Conservation (phyloP, 257 asterid genomes). For the Osmanthus fragrans region DNA sequence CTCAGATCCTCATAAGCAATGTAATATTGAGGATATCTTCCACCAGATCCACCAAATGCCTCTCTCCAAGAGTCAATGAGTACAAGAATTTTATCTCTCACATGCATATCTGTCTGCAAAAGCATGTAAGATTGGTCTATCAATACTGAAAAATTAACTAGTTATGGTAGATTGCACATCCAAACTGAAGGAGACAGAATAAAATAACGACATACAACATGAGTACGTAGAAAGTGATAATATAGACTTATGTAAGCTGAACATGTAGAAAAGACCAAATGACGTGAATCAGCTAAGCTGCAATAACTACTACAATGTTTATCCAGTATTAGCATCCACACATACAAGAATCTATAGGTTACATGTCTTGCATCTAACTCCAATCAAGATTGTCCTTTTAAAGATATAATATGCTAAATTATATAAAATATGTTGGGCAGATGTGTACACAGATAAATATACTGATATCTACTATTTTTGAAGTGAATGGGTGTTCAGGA, state of each 20-base stretch:
- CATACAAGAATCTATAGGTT: not conserved
- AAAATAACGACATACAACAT: not conserved
- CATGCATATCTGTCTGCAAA: slow-evolving; percentile 85
- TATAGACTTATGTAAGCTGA: not conserved
- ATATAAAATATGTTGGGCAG: not conserved
- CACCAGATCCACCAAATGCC: slow-evolving; percentile 91
- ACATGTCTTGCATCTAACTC: not conserved
- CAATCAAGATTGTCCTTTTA: not conserved
- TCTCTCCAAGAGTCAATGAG: slow-evolving; percentile 89
- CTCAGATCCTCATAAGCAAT: slow-evolving; percentile 87
- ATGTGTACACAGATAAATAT: not conserved
- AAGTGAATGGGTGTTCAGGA: not conserved
- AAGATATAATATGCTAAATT: not conserved
- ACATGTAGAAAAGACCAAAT: not conserved
- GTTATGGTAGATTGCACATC: not conserved
- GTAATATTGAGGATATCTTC: slow-evolving; percentile 83
- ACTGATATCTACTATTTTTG: not conserved
- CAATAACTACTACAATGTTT: not conserved
- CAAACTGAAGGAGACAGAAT: not conserved
- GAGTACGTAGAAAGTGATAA: not conserved
- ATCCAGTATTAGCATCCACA: not conserved
- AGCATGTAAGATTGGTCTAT: not conserved
- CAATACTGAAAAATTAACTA: not conserved
- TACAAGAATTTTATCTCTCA: slow-evolving; percentile 69
- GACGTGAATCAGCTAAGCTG: not conserved